Base-by-base conservation (phyloP, 2,329 filamentous ascomycete species). In the Parascedosporium putredinis region DNA sequence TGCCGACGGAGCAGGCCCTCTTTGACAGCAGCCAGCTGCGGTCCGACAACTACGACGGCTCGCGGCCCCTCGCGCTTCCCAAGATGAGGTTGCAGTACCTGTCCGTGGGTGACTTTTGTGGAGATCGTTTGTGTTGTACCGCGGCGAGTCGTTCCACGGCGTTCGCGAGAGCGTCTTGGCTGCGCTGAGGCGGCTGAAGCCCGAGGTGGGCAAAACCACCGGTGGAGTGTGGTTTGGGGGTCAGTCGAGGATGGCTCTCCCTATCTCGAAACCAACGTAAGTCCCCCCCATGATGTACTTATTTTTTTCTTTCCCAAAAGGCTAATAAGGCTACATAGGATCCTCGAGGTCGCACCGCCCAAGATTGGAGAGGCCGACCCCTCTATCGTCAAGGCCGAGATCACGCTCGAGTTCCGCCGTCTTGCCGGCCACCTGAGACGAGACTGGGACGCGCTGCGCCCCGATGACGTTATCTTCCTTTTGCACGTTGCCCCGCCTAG, bases 81-180 rank as follows among this genome's bases (percentile, higher is more conserved):
- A 98, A 98, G 63, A 69, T 97, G 43, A 98, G 96, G 58, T 71
- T 98, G 24, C 93, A 98, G 61, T 98, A 98, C 65, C 74, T 98
- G 12, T 95, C 90, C 2, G 81, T 95, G 47, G 89, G 89, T 2
- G 93, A 98, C 64, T 98, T 98, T 58, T 98, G n/a, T 98, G 90
- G 89, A 80, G 94, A 54, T 89, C 91, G 0, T 84, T 97, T 59
- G 76, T 94, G 12, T 72, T 98, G 7, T 93, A 95, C 62, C 82
- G 91, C 36, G 86, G 84, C 52, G 93, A 98, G 64, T 79, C 91
- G 0, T 96, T 97, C 63, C 97, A 94, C 63, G 87, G 88, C 53
- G 91, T 98, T 52, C 81, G 89, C 43, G 91, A 89, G 60, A 88
- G 98, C 62, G 81, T 98, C 51, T 88, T 95, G 62, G 79, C 87